Percentiles rank a stretch among this genome's conserved stretches.
Conservation (phyloP, 495 filamentous ascomycete species). For the Mytilinidion resinicola region DNA sequence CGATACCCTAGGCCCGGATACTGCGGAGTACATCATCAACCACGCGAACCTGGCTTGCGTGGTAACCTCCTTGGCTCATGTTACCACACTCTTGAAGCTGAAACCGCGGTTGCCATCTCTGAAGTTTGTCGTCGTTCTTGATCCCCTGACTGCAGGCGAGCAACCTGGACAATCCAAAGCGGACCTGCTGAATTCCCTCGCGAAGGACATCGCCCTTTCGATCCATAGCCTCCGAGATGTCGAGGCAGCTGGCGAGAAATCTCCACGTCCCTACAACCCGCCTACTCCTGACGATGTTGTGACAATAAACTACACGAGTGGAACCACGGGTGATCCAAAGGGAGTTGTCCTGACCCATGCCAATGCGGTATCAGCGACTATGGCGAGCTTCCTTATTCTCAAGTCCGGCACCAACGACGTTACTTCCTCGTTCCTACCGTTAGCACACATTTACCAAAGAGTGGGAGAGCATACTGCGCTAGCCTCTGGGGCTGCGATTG, state of each 20-base stretch:
- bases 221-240: conserved; percentile 73
- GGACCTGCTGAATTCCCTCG: conserved; percentile 66
- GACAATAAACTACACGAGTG: conserved; percentile 97
- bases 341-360: conserved; percentile 82
- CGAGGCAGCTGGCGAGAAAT: conserved; percentile 67
- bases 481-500: conserved; percentile 67
- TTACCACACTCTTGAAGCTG: conserved; percentile 79
- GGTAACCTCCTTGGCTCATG: conserved; percentile 73
- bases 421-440: conserved; percentile 78
- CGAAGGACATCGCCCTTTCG: conserved; percentile 61
- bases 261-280: conserved; percentile 58
- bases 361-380: conserved; percentile 69
- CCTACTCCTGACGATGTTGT: conserved; percentile 71
- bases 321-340: conserved; percentile 91
- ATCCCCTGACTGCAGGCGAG: conserved; percentile 80
- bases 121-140: conserved; percentile 84
- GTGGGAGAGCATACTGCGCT: conserved; percentile 71
- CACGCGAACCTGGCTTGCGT: conserved; percentile 73
- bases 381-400: conserved; percentile 49
- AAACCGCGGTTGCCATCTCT: conserved; percentile 69
- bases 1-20: conserved; percentile 85
- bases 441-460: conserved; percentile 91
- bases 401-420: conserved; percentile 50
- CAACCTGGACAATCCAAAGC: conserved; percentile 69
- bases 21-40: conserved; percentile 92